Conservation (phyloP, 352 stramenopile species). For the Phytophthora citricola region DNA sequence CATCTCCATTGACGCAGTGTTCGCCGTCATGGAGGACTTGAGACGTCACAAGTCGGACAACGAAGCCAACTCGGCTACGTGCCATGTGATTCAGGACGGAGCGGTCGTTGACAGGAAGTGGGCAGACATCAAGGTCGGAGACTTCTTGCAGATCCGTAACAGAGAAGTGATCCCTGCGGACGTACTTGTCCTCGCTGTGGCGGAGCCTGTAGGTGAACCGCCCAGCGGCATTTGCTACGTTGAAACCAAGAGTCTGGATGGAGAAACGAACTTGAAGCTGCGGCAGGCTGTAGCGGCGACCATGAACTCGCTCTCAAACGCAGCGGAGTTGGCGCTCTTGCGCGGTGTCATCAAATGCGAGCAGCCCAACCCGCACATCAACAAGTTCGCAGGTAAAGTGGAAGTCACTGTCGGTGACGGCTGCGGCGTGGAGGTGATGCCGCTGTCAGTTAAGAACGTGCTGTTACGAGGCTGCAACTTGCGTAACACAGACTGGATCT, state of each 20-base stretch:
- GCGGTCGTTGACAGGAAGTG: conserved; percentile 78
- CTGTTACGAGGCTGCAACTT: conserved; percentile 89
- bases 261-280: conserved; percentile 94
- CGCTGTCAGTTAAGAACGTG: conserved; percentile 89
- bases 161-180: conserved; percentile 87
- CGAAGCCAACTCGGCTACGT: conserved; percentile 80
- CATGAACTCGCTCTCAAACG: conserved; percentile 66
- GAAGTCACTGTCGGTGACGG: conserved; percentile 73
- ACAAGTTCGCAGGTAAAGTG: conserved; percentile 89
- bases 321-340: conserved; percentile 59
- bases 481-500: conserved; percentile 91
- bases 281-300: conserved; percentile 74
- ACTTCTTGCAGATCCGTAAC: conserved; percentile 82
- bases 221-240: conserved; percentile 90
- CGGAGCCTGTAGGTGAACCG: conserved; percentile 69
- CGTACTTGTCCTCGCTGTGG: conserved; percentile 80
- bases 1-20: conserved; percentile 91
- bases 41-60: conserved; percentile 81
- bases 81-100: conserved; percentile 74
- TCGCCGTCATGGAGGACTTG: conserved; percentile 89
- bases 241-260: conserved; percentile 92
- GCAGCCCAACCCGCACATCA: conserved; percentile 87
- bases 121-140: conserved; percentile 86
- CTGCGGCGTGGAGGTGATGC: conserved; percentile 75
- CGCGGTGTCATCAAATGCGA: conserved; percentile 73